Evolutionary conservation across 1,284 basidiomycete genomes (phyloP).

Genomic region (Earliella scabrosa): DNA sequence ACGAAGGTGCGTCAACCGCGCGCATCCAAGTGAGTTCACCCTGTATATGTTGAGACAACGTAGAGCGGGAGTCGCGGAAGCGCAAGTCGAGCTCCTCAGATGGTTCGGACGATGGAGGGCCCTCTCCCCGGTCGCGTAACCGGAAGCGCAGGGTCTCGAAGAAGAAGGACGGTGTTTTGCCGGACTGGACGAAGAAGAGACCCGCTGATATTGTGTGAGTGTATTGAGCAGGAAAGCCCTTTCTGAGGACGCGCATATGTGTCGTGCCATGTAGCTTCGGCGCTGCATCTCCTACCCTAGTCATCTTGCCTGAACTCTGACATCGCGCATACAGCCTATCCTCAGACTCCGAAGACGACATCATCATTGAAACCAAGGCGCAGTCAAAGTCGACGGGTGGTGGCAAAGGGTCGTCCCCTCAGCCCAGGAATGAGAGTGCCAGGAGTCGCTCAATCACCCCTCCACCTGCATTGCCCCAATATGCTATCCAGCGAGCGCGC

Average conservation of each 20-base stretch:
- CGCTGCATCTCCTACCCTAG: background rate
- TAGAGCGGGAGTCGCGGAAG: constrained; percentile 20
- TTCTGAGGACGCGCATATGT: constrained; percentile 10
- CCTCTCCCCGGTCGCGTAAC: constrained; percentile 37
- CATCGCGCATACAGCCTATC: constrained; percentile 28
- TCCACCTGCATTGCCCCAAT: constrained; percentile 59
- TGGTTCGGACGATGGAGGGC: constrained; percentile 28
- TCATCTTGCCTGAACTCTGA: background rate
- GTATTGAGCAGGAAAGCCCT: background rate
- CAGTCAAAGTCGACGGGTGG: constrained; percentile 26
- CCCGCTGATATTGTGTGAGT: constrained; percentile 29
- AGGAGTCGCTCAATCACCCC: constrained; percentile 75
- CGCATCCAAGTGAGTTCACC: background rate
- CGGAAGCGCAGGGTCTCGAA: constrained; percentile 42
- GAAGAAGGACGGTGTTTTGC: constrained; percentile 30
- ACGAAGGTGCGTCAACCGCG: constrained; percentile 47
- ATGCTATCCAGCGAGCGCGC: constrained; percentile 56
- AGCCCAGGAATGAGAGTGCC: constrained; percentile 41
- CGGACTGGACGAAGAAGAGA: constrained; percentile 32
- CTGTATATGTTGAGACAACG: background rate
- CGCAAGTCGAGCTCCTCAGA: constrained; percentile 17
- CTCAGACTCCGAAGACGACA: constrained; percentile 54
- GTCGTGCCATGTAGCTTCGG: background rate
- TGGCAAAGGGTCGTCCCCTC: constrained; percentile 10
- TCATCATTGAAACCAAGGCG: constrained; percentile 39